A percentile compares a stretch with the other conserved stretches of the same genome.
phyloP scores from a whole-genome alignment of 495 filamentous ascomycete genomes.

The Elasticomyces elasticus region DNA sequence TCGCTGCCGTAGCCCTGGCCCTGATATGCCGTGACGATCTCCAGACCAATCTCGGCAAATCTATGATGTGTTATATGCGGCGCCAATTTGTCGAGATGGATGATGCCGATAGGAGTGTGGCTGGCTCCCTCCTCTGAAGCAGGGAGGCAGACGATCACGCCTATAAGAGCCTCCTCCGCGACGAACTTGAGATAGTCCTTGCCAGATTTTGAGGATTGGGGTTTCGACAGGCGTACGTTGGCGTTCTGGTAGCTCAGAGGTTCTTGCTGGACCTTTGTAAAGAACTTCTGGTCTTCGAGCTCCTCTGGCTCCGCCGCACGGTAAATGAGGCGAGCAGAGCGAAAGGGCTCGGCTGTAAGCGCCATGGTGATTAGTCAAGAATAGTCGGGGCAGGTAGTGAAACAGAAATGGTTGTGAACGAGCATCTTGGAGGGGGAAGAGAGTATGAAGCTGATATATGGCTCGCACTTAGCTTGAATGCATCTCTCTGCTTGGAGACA shows the following conservation, averaged over 20 bases:
- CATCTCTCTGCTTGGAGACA: no score
- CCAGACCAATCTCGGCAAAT: conserved; percentile 35
- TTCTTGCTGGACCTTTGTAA: conserved; percentile 40
- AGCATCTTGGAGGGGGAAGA: no score
- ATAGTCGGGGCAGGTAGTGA: no score
- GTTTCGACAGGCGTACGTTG: conserved; percentile 22
- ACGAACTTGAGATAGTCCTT: conserved; percentile 10
- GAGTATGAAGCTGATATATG: no score
- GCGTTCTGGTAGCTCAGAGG: conserved; percentile 14
- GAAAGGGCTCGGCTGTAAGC: conserved; percentile 18
- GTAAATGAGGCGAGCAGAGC: conserved; percentile 31
- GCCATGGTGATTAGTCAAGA: no score
- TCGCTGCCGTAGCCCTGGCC: conserved; percentile 46
- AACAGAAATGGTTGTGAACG: no score
- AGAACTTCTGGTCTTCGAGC: conserved; percentile 32
- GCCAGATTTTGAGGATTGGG: conserved; percentile 12
- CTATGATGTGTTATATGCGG: conserved; percentile 34
- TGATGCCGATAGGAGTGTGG: conserved; percentile 23
- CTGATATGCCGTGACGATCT: conserved; percentile 31
- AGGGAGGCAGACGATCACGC: conserved; percentile 35
- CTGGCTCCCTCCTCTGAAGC: not conserved
- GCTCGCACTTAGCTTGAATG: no score
- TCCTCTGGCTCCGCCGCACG: conserved; percentile 11
- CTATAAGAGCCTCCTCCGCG: conserved; percentile 30
- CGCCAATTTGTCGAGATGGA: conserved; percentile 21